Conservation (phyloP, 2,329 filamentous ascomycete genomes). For the Exophiala sp. region DNA sequence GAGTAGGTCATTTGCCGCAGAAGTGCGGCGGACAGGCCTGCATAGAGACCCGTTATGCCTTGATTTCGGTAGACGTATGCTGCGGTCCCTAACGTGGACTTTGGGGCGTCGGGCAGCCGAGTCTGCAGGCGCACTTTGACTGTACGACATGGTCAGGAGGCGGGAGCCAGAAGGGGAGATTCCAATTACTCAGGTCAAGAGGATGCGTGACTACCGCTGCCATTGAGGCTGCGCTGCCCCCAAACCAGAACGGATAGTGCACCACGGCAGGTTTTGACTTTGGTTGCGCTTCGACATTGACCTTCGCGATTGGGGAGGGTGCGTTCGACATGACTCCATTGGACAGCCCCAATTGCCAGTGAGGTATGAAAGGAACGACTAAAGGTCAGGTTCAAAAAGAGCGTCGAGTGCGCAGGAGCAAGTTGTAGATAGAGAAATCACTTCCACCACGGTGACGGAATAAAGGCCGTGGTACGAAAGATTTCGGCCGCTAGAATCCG, state of each 20-base stretch:
- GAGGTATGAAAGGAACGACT: no score
- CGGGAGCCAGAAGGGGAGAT: not conserved
- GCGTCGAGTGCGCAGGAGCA: no score
- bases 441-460: no score
- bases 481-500: no score
- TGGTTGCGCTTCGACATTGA: not conserved
- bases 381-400: no score
- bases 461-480: no score
- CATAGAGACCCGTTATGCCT: slow-evolving; percentile 79
- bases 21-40: slow-evolving; percentile 84
- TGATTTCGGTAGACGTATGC: slow-evolving; percentile 72
- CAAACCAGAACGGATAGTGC: slow-evolving; percentile 89
- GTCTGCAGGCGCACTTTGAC: slow-evolving; percentile 84
- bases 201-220: slow-evolving; percentile 91
- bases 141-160: slow-evolving; percentile 30
- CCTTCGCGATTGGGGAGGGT: not conserved
- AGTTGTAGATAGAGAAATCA: no score
- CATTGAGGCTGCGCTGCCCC: slow-evolving; percentile 87
- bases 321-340: not conserved
- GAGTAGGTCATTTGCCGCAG: slow-evolving; percentile 94
- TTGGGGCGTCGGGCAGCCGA: slow-evolving; percentile 69
- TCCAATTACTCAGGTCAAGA: slow-evolving; percentile 74
- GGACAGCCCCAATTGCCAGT: not conserved
- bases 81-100: slow-evolving; percentile 82
- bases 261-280: slow-evolving; percentile 20